A percentile compares a stretch with the other conserved stretches of the same genome.
Conservation (phyloP, 495 filamentous ascomycete species). For the Aspergillus cavernicola region DNA sequence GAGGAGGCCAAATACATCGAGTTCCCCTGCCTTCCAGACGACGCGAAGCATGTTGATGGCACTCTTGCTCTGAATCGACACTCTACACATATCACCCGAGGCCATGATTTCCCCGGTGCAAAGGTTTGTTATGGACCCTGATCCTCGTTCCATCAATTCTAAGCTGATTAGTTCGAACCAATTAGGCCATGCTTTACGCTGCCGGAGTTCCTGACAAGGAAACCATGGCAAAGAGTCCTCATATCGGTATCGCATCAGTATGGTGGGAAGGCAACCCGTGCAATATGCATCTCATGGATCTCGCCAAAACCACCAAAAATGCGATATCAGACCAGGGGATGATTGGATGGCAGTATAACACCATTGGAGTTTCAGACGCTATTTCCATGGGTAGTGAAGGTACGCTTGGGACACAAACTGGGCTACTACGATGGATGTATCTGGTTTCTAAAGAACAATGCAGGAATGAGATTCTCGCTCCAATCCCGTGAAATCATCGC, state of each 20-base stretch:
- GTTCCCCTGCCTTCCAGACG: constrained; percentile 56
- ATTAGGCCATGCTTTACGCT: constrained; percentile 90
- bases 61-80: constrained; percentile 65
- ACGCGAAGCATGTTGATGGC: constrained; percentile 55
- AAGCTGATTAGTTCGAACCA: neutral
- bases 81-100: constrained; percentile 68
- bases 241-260: constrained; percentile 84
- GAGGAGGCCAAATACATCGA: constrained; percentile 56
- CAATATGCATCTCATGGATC: constrained; percentile 72
- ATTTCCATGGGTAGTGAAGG: constrained; percentile 98
- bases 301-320: constrained; percentile 87
- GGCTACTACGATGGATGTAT: neutral
- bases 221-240: constrained; percentile 84
- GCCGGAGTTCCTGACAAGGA: constrained; percentile 82
- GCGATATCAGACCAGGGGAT: constrained; percentile 77
- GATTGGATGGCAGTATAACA: constrained; percentile 93
- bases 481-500: constrained; percentile 94
- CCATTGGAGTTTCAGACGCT: constrained; percentile 87
- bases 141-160: neutral
- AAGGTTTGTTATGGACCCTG: constrained; percentile 51
- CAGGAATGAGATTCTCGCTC: constrained; percentile 96
- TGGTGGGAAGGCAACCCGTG: constrained; percentile 99
- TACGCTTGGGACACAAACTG: constrained; percentile 35
- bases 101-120: constrained; percentile 90
- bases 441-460: neutral